Evolutionary conservation across 768 basidiomycete genomes (phyloP), one percentile per base, ranked within the genome.

Genomic region (Cytidiella melzeri): DNA sequence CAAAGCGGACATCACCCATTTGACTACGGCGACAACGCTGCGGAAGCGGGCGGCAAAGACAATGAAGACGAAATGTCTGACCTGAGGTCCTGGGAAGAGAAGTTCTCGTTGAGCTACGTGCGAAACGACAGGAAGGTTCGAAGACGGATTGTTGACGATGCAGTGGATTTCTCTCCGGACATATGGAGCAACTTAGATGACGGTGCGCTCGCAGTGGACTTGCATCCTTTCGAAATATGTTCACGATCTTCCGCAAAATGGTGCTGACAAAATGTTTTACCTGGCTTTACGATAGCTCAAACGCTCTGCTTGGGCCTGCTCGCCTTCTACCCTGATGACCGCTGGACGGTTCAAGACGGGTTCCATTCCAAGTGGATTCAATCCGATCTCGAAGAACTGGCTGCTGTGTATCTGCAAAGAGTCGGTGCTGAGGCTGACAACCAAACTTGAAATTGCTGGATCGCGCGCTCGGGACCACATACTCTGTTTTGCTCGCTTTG

Each of bases 1-100:
- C n/a, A 7, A 19, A 90, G 87, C 41, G 87, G 88, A 26, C 71
- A 71, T 34, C 87, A 90, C 64, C 88, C 88, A 0, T 91, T 90
- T 58, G 87, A 91, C 61, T 77, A 80, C 54, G 79, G 66, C 63
- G 52, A 55, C 15, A 43, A 50, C 19, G 44, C 49, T 10, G 61
- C 54, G 21, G 64, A 58, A 36, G 60, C 61, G 18, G 55, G 54
- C 5, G 49, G 50, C 57, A 56, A 48, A 6, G 46, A 39, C 9
- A 56, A 27, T 44, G 56, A 41, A 13, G 5, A 38, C 15, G 55
- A 56, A 24, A 45, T 45, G 1, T 48, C 48, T 10, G 30, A 34
- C 30, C 10, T 60, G 52, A 58, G 58, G 43, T 39, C 46, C 12
- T 52, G 49, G 40, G 56, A 59, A 15, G 54, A 57, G 24, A 69